A percentile compares a stretch with the other conserved stretches of the same genome.
Conservation (phyloP, 2,329 filamentous ascomycete genomes). For the Talaromyces amestolkiae region DNA sequence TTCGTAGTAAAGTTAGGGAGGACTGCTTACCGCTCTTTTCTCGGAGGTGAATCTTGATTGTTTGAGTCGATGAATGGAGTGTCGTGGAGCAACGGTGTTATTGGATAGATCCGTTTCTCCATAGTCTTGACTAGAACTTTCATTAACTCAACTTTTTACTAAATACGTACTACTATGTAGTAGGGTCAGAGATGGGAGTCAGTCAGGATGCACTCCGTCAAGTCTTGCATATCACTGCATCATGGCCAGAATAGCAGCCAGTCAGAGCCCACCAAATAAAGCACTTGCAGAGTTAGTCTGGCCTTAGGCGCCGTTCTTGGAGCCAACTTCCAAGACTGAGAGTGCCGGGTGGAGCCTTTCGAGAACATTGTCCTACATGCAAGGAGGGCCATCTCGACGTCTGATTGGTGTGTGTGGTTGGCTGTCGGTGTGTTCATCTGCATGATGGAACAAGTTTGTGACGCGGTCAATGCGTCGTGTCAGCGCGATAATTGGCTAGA, state of each 20-base stretch:
- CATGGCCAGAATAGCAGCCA: neutral
- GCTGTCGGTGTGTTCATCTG: neutral
- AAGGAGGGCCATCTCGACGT: neutral
- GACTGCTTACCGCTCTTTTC: slow-evolving; percentile 4
- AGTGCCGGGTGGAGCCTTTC: neutral
- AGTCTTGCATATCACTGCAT: slow-evolving; percentile 5
- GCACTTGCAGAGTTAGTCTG: neutral
- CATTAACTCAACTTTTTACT: neutral
- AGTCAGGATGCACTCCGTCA: neutral
- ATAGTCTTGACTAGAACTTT: neutral
- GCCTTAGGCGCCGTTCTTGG: slow-evolving; percentile 1
- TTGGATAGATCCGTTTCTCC: slow-evolving; percentile 2
- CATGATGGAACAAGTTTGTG: neutral
- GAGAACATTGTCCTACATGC: neutral
- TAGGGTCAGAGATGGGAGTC: neutral
- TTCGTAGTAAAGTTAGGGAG: neutral
- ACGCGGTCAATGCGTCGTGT: neutral
- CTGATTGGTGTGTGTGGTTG: neutral
- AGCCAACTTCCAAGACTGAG: neutral
- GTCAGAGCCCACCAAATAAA: neutral
- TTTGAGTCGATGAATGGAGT: neutral
- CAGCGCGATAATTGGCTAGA: neutral
- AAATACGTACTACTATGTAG: too few species aligned
- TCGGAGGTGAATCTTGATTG: neutral
- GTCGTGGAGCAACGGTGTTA: neutral